A percentile compares a stretch with the other conserved stretches of the same genome.
phyloP scores from a whole-genome alignment of 345 rosid species.

The Cardiospermum halicacabum region DNA sequence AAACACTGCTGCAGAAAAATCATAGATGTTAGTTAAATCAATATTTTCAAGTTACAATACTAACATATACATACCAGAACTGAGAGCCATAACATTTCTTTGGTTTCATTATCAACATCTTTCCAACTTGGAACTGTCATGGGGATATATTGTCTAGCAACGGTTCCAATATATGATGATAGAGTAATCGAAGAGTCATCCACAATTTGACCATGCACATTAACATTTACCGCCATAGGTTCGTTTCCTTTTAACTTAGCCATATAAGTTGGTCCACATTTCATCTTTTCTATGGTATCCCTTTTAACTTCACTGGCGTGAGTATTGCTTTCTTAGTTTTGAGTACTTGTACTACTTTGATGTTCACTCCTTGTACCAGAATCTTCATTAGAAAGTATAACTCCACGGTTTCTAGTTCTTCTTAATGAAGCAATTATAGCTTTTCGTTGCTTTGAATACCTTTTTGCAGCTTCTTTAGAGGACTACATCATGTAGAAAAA shows the following conservation, averaged over 20 bases:
- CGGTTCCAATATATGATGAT: not conserved
- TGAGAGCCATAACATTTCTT: not conserved
- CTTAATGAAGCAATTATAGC: not conserved
- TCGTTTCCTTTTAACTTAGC: not conserved
- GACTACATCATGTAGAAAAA: no score
- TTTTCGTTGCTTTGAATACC: not conserved
- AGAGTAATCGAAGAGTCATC: not conserved
- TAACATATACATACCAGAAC: no score
- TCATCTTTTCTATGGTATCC: not conserved
- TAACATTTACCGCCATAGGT: not conserved
- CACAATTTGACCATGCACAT: not conserved
- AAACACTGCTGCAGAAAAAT: no score
- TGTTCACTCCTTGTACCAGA: not conserved
- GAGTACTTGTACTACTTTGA: not conserved
- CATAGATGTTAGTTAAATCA: no score
- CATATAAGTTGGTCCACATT: not conserved
- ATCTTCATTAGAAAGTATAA: not conserved
- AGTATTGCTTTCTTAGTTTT: no score
- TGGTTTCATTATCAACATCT: no score
- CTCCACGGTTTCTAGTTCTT: not conserved
- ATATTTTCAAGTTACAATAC: no score
- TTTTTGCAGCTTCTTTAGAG: not conserved
- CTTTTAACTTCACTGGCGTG: not conserved
- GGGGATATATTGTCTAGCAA: not conserved
- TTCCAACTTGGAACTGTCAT: not conserved